A percentile compares a stretch with the other conserved stretches of the same genome.
phyloP scores from a whole-genome alignment of 306 rosid species.

The Trifolium repens region DNA sequence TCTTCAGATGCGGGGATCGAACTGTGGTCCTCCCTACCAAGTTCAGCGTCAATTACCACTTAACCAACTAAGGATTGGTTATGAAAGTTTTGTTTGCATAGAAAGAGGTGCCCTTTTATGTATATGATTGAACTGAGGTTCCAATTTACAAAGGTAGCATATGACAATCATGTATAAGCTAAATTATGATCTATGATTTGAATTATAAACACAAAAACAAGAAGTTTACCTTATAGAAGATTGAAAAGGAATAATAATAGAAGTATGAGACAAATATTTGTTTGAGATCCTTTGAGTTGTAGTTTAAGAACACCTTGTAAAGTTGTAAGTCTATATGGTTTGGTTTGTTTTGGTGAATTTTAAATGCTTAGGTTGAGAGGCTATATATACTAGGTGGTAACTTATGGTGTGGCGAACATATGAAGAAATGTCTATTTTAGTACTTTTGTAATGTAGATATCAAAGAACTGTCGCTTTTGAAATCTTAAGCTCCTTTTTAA shows the following conservation, averaged over 20 bases:
- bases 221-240: slow-evolving; percentile 48
- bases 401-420: slow-evolving; percentile 48
- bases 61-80: too few relatives aligned
- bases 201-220: slow-evolving; percentile 20
- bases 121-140: slow-evolving; percentile 2
- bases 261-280: slow-evolving; percentile 23
- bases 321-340: slow-evolving; percentile 34
- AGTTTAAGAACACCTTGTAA: slow-evolving; percentile 37
- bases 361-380: slow-evolving; percentile 40
- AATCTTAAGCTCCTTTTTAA: too few relatives aligned
- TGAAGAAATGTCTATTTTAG: slow-evolving; percentile 45
- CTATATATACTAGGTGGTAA: slow-evolving; percentile 58
- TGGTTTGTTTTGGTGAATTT: slow-evolving; percentile 37
- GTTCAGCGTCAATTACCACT: too few relatives aligned
- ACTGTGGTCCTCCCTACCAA: too few relatives aligned
- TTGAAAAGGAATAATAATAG: slow-evolving; percentile 4
- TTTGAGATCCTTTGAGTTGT: slow-evolving; percentile 29
- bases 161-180: neutral
- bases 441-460: slow-evolving; percentile 44
- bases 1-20: too few relatives aligned
- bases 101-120: neutral
- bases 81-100: too few relatives aligned
- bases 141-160: neutral
- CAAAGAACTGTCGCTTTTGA: slow-evolving; percentile 1
- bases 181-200: neutral